These are phyloP conservation scores for Atkinsonella texensis DNA, from an alignment of 2,329 filamentous ascomycete genomes.

Conservation along the genomic window DNA sequence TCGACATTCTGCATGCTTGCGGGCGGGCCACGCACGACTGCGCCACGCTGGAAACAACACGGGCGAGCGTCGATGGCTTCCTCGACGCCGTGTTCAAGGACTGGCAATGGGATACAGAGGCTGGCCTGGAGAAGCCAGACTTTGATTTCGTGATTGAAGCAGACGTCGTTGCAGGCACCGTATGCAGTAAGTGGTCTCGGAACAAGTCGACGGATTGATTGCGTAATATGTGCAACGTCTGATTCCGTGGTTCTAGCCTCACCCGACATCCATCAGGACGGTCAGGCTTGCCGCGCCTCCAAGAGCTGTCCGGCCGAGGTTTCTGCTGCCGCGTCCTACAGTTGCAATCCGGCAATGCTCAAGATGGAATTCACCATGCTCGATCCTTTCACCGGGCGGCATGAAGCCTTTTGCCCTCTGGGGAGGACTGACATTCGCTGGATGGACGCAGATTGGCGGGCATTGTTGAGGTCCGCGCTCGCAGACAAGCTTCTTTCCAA, in stretches of 20 bases:
- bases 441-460: conserved; percentile 13
- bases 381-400: conserved; percentile 10
- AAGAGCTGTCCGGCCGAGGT: conserved; percentile 11
- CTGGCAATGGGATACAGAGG: conserved; percentile 12
- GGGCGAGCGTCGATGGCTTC: conserved; percentile 20
- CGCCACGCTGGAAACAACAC: conserved; percentile 13
- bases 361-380: conserved; percentile 16
- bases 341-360: conserved; percentile 16
- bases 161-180: conserved; percentile 13
- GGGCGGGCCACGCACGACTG: conserved; percentile 14
- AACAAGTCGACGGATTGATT: background rate
- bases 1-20: conserved; percentile 22
- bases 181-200: conserved; percentile 15
- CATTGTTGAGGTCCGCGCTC: conserved; percentile 10
- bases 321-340: conserved; percentile 16
- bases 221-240: background rate
- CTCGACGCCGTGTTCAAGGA: conserved; percentile 18
- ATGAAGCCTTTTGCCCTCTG: conserved; percentile 15
- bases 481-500: conserved; percentile 13
- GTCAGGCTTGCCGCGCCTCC: conserved; percentile 10
- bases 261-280: conserved; percentile 1
- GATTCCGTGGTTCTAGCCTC: background rate
- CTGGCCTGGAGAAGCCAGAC: conserved; percentile 10
- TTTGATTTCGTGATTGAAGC: conserved; percentile 19
- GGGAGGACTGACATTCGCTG: conserved; percentile 17